Conservation (phyloP, 2,329 filamentous ascomycete species). For the Fusarium irregulare region DNA sequence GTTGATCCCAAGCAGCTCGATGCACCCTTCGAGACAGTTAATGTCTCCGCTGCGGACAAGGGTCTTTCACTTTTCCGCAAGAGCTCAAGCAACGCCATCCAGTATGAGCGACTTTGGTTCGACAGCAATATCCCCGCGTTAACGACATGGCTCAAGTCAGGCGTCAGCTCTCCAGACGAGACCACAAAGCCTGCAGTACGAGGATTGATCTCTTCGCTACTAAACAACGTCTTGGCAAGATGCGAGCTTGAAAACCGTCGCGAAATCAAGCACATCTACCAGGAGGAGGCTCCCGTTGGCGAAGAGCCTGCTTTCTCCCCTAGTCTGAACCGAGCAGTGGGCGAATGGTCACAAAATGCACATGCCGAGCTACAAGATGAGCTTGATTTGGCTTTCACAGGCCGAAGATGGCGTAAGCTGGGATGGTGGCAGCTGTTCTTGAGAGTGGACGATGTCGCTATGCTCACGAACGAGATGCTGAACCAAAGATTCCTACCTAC, state of each 20-base stretch:
- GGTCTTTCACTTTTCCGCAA: slow-evolving; percentile 76
- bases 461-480: slow-evolving; percentile 84
- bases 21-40: slow-evolving; percentile 67
- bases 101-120: slow-evolving; percentile 80
- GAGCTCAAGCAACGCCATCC: slow-evolving; percentile 74
- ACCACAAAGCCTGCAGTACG: slow-evolving; percentile 74
- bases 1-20: slow-evolving; percentile 53
- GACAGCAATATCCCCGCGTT: slow-evolving; percentile 75
- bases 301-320: slow-evolving; percentile 52
- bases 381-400: slow-evolving; percentile 80
- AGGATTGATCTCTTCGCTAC: slow-evolving; percentile 73
- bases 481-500: slow-evolving; percentile 79
- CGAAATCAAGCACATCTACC: slow-evolving; percentile 55
- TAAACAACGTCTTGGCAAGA: slow-evolving; percentile 64
- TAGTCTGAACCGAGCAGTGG: slow-evolving; percentile 69
- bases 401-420: slow-evolving; percentile 81
- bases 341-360: slow-evolving; percentile 80
- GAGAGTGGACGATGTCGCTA: slow-evolving; percentile 90
- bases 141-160: slow-evolving; percentile 71
- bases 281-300: slow-evolving; percentile 31
- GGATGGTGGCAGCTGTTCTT: slow-evolving; percentile 97
- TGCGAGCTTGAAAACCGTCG: slow-evolving; percentile 58
- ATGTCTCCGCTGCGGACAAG: slow-evolving; percentile 70
- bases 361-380: slow-evolving; percentile 86
- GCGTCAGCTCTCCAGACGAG: slow-evolving; percentile 55